Percentiles rank a stretch among this genome's conserved stretches.
Conservation (phyloP, 306 rosid genomes). For the Lithocarpus polystachyus region DNA sequence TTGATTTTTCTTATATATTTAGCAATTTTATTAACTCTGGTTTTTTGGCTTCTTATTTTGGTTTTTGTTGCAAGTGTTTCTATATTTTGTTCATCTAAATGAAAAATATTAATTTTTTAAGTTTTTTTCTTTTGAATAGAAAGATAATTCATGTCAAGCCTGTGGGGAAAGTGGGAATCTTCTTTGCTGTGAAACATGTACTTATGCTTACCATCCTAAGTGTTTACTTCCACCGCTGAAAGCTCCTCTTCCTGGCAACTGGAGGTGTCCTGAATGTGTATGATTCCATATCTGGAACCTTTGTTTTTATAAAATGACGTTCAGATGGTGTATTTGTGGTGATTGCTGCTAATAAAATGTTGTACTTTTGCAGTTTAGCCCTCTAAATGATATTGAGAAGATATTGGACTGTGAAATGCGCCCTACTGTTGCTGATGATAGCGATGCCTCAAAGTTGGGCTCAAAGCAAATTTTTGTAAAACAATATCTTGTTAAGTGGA, state of each 20-base stretch:
- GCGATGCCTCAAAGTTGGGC: constrained; percentile 64
- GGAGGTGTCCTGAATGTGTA: constrained; percentile 99
- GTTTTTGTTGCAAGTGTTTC: neutral
- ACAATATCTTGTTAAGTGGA: constrained; percentile 99
- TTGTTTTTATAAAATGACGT: constrained; percentile 10
- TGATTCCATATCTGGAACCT: constrained; percentile 26
- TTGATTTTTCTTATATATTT: neutral
- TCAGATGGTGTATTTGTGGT: constrained; percentile 6
- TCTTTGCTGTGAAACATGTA: constrained; percentile 79
- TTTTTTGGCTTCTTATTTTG: neutral
- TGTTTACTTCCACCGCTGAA: constrained; percentile 82
- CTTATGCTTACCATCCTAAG: constrained; percentile 77
- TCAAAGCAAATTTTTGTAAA: constrained; percentile 88
- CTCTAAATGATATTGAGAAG: constrained; percentile 84
- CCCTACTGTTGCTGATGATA: constrained; percentile 77
- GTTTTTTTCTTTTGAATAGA: constrained; percentile 39
- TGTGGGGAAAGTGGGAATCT: constrained; percentile 86
- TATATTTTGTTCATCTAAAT: neutral
- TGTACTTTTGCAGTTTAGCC: constrained; percentile 79
- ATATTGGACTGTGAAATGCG: constrained; percentile 94
- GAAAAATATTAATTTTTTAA: neutral
- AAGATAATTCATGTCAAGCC: constrained; percentile 90
- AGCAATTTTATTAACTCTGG: neutral
- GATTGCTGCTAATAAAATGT: constrained; percentile 17
- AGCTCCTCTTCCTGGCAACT: constrained; percentile 56